A percentile compares a stretch with the other conserved stretches of the same genome.
Conservation (phyloP, 176 grass and related monocot species). For the Lolium multiflorum region DNA sequence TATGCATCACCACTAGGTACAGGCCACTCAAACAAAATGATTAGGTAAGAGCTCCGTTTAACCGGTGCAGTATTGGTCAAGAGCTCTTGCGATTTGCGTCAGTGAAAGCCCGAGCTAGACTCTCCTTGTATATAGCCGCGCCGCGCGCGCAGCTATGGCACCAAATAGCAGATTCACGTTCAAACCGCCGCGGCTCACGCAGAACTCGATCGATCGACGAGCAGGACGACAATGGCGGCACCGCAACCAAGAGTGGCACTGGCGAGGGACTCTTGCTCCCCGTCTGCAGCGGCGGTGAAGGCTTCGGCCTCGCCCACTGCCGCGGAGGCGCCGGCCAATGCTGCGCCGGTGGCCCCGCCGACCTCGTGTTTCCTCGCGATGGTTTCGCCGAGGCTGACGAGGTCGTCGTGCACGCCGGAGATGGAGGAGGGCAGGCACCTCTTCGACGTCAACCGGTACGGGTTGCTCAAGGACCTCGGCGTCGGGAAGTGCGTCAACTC, state of each 20-base stretch:
- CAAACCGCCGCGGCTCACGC: not conserved
- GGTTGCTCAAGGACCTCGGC: not conserved
- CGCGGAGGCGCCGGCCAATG: too few species aligned
- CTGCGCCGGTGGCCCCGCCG: not conserved
- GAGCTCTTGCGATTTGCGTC: not conserved
- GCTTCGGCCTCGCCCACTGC: not conserved
- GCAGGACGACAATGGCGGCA: constrained; percentile 13
- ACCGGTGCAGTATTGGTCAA: not conserved
- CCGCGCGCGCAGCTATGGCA: not conserved
- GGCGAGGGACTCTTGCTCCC: not conserved
- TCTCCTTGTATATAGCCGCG: not conserved
- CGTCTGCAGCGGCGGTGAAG: not conserved
- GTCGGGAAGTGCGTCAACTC: not conserved
- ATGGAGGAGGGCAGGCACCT: not conserved
- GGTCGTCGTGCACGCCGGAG: not conserved
- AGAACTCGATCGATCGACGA: not conserved
- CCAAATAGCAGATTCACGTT: not conserved
- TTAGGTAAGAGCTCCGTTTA: not conserved
- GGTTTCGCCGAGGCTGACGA: not conserved
- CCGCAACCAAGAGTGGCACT: not conserved
- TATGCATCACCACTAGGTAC: not conserved
- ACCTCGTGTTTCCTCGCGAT: not conserved
- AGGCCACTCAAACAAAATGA: not conserved
- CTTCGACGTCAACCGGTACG: constrained; percentile 38
- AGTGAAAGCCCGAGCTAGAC: not conserved